Base-by-base conservation (phyloP, 2,329 filamentous ascomycete genomes). In the Neonectria faginata region DNA sequence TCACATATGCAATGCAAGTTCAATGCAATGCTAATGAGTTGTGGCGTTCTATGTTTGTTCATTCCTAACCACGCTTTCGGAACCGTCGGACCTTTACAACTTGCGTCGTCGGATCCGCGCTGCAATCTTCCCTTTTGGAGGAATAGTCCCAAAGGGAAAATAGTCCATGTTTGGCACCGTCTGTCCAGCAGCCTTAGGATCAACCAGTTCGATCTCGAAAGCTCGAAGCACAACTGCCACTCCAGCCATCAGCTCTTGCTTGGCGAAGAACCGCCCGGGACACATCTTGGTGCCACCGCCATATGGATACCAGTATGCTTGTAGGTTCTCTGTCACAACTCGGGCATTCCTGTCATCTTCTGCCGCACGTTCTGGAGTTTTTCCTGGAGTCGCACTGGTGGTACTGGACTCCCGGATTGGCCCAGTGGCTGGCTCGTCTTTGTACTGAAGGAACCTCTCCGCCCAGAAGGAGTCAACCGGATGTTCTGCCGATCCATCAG, bases 211-310 rank as follows among this genome's bases (percentile, higher is more conserved):
- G 14, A 79, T 73, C 14, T 79, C 75, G 52, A 75, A 79, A 14
- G 69, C 72, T 0, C 67, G 64, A 8, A 79, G 63, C 18, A 79
- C 70, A 25, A 79, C 44, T 1, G 76, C 75, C 14, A 78, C 66
- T 0, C 70, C 70, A 1, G 74, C 63, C 36, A 79, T 73, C 0
- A 76, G 71, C 54, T 80, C 74, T 14, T 73, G 71, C 33, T 80
- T 80, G 1, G 79, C 76, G 36, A 78, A 80, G 42, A 77, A 75
- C 0, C 75, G 75, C 1, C 79, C 78, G 0, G 77, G 79, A 27
- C 79, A 81, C 22, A 77, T 73, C 8, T 72, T 70, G 5, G 64
- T 62, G 0, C 78, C 77, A 3, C 77, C 77, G 0, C 79, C 78
- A 27, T 73, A 80, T 0, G 78, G 78, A 3, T 79, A 73, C 67